Percentiles rank a stretch among this genome's conserved stretches.
These are phyloP conservation scores for Pseudotsuga menziesii DNA, from an alignment of 75 land plant genomes.

Conservation along the genomic window DNA sequence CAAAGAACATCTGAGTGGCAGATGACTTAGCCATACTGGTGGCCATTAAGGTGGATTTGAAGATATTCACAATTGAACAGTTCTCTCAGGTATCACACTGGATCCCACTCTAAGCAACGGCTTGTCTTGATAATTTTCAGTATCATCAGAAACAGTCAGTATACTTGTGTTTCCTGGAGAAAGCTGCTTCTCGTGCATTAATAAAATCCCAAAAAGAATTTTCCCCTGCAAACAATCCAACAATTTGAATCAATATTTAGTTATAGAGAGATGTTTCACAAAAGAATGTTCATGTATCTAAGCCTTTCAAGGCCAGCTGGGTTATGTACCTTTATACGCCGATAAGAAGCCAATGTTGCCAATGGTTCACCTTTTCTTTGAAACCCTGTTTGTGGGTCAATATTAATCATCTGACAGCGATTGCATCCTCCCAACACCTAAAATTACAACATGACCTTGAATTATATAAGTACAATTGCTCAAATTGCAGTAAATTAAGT, in stretches of 20 bases:
- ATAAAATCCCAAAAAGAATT: constrained; percentile 67
- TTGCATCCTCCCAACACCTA: constrained; percentile 96
- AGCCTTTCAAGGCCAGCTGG: no score
- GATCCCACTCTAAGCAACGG: constrained; percentile 3
- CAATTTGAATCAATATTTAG: neutral
- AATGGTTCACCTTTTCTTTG: constrained; percentile 63
- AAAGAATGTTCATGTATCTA: neutral
- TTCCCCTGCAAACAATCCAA: constrained; percentile 52
- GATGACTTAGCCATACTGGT: no score
- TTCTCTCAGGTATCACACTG: neutral
- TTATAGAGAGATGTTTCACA: neutral
- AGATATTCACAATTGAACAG: no score
- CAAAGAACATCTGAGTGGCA: no score
- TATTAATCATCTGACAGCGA: constrained; percentile 89
- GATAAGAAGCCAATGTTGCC: constrained; percentile 80
- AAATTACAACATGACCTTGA: neutral
- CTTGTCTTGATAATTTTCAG: neutral
- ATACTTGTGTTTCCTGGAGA: neutral
- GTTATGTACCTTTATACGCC: constrained; percentile 60
- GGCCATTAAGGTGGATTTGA: no score
- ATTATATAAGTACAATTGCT: neutral
- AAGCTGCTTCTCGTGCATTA: constrained; percentile 21
- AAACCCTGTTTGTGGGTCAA: constrained; percentile 41
- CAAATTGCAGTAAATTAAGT: neutral
- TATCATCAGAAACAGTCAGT: neutral